Base-by-base conservation (phyloP, 257 asterid species). In the Nicotiana obtusifolia region DNA sequence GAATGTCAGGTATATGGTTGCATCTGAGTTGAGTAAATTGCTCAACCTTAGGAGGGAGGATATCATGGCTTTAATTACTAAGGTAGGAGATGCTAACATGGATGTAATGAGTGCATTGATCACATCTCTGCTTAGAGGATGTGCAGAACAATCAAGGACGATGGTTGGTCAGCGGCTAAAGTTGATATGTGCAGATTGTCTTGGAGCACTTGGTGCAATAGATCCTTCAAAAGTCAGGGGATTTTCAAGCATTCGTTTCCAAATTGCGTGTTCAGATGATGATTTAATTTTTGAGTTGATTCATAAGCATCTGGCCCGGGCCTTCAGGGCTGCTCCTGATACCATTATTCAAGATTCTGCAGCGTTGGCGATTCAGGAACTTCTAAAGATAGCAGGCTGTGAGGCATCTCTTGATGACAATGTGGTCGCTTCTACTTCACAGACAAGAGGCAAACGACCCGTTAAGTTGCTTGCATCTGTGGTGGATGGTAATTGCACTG, bases 251-350 rank as follows among this genome's bases (percentile, higher is more conserved):
- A 87, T 84, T 33, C 93, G 98, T 47, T 95, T 95, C 80, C 92
- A 95, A 87, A 95, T 95, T 88, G 98, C 98, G 15, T 95, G 99
- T 85, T 94, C 98, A 59, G 99, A 94, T 83, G 99, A 95, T 87
- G 99, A 95, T 91, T 86, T 95, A 78, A 95, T 94, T 82, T 95
- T 89, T 67, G 99, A 95, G 90, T 87, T 95, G 90, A 94, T 94
- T 76, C 92, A 92, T 87, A 94, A 92, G 87, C 99, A 95, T 93
- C 92, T 95, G 54, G 96, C 98, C 56, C 91, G 99, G 88, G 98
- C 97, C 56, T 95, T 95, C 88, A 91, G 98, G 89, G 93, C 97
- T 76, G 99, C 99, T 81, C 93, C 97, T 41, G 96, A 95, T 83
- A 92, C 98, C 83, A 84, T 84, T 76, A 84, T 91, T 80, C 99